These are phyloP conservation scores for Eucommia ulmoides DNA, from an alignment of 257 asterid genomes.

Conservation along the genomic window DNA sequence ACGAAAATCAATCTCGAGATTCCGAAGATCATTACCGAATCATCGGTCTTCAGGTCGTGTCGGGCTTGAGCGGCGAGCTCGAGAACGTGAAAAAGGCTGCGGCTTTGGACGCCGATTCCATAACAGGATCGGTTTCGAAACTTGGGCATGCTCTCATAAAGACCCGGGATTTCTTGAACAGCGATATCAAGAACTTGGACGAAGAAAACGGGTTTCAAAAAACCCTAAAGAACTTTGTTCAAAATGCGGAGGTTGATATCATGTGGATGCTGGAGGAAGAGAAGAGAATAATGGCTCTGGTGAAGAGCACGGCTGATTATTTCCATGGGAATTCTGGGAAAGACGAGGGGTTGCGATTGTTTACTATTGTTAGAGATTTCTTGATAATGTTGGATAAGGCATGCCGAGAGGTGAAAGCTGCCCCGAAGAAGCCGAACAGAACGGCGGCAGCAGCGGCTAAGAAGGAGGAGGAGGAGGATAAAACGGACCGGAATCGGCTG, in stretches of 20 bases:
- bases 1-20: constrained; percentile 26
- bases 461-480: constrained; percentile 19
- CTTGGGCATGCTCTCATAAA: constrained; percentile 41
- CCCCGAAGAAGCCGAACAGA: constrained; percentile 19
- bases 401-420: constrained; percentile 54
- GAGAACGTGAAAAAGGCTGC: constrained; percentile 73
- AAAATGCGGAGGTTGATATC: constrained; percentile 57
- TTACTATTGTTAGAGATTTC: constrained; percentile 64
- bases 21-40: constrained; percentile 41
- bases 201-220: constrained; percentile 53
- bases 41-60: constrained; percentile 61
- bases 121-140: constrained; percentile 46
- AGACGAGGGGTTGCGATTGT: constrained; percentile 82
- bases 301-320: constrained; percentile 74
- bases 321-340: constrained; percentile 78
- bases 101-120: constrained; percentile 39
- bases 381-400: constrained; percentile 62
- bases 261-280: constrained; percentile 64
- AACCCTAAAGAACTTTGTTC: constrained; percentile 41
- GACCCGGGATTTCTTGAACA: constrained; percentile 41
- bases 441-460: constrained; percentile 20
- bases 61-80: constrained; percentile 59
- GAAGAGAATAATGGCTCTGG: constrained; percentile 67
- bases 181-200: constrained; percentile 39
- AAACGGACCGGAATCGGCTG: constrained; percentile 17